Percentiles rank a stretch among this genome's conserved stretches.
Conservation (phyloP, 805 yeast species). For the Sugiyamaella lignohabitans region DNA sequence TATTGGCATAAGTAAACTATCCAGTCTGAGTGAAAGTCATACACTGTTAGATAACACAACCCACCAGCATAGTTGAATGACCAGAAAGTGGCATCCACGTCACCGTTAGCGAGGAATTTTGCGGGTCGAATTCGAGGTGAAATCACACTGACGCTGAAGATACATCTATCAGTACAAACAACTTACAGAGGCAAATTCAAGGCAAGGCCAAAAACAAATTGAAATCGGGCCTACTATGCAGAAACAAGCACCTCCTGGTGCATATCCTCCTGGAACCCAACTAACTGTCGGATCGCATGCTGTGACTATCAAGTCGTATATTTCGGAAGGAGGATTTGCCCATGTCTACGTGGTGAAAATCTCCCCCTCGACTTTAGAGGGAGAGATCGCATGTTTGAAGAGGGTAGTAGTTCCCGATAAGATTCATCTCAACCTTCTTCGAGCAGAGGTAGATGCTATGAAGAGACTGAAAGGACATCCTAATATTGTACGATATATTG, state of each 20-base stretch:
- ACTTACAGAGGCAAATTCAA: no score
- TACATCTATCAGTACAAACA: no score
- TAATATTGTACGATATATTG: slow-evolving; percentile 83
- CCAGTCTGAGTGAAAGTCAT: no score
- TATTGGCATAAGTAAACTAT: no score
- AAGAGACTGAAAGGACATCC: slow-evolving; percentile 72
- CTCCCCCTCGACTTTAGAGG: slow-evolving; percentile 51
- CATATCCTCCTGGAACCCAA: slow-evolving; percentile 68
- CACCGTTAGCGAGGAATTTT: no score
- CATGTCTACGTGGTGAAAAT: slow-evolving; percentile 81
- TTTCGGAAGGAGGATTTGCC: slow-evolving; percentile 91
- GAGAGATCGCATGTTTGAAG: slow-evolving; percentile 69
- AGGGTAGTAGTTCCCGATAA: slow-evolving; percentile 95
- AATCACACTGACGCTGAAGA: no score
- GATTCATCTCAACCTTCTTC: slow-evolving; percentile 65
- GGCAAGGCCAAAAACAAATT: no score
- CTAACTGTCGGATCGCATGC: slow-evolving; percentile 80
- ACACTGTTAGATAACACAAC: no score
- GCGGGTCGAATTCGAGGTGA: no score
- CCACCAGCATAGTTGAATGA: no score
- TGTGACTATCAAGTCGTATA: slow-evolving; percentile 59
- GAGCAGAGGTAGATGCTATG: slow-evolving; percentile 98
- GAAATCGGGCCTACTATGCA: no score
- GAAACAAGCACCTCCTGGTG: slow-evolving; percentile 44
- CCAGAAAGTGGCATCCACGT: no score